phyloP scores from a whole-genome alignment of 2,329 filamentous ascomycete genomes.

The Colletotrichum aenigma region DNA sequence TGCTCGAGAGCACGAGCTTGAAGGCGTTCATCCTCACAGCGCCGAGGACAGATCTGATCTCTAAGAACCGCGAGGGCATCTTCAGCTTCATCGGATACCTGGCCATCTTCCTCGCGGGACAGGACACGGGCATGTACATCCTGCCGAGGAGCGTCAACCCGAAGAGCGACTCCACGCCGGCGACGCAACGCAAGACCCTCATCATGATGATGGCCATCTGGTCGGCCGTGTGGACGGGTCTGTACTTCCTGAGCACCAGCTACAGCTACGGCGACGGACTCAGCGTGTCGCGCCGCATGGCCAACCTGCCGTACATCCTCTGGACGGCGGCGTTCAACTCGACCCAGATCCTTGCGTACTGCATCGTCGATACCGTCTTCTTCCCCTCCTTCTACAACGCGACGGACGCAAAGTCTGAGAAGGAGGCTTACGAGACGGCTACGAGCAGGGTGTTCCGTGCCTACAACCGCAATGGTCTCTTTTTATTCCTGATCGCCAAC shows the following conservation, averaged over 20 bases:
- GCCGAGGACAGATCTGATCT: slow-evolving; percentile 78
- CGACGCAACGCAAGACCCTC: slow-evolving; percentile 59
- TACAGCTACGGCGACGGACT: slow-evolving; percentile 74
- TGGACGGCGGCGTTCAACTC: slow-evolving; percentile 95
- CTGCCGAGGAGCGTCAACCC: slow-evolving; percentile 64
- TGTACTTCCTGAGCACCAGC: slow-evolving; percentile 74
- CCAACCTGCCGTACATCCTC: slow-evolving; percentile 90
- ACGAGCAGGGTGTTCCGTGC: slow-evolving; percentile 83
- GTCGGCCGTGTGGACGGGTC: slow-evolving; percentile 68
- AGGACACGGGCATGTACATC: slow-evolving; percentile 80
- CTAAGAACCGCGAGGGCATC: slow-evolving; percentile 93
- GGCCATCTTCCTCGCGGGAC: slow-evolving; percentile 90
- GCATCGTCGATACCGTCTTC: slow-evolving; percentile 75
- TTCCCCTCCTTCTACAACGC: slow-evolving; percentile 75
- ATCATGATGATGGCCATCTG: slow-evolving; percentile 68
- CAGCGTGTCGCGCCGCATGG: slow-evolving; percentile 83
- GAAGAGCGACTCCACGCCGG: slow-evolving; percentile 44
- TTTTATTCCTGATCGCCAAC: slow-evolving; percentile 86
- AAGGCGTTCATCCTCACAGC: slow-evolving; percentile 84
- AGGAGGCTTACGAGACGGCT: slow-evolving; percentile 66
- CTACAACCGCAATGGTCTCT: slow-evolving; percentile 88
- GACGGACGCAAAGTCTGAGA: slow-evolving; percentile 59
- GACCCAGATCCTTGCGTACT: slow-evolving; percentile 80
- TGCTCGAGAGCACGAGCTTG: slow-evolving; percentile 77
- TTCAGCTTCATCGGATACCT: slow-evolving; percentile 95